Base-by-base conservation (phyloP, 2,329 filamentous ascomycete species). In the Exophiala sp. region DNA sequence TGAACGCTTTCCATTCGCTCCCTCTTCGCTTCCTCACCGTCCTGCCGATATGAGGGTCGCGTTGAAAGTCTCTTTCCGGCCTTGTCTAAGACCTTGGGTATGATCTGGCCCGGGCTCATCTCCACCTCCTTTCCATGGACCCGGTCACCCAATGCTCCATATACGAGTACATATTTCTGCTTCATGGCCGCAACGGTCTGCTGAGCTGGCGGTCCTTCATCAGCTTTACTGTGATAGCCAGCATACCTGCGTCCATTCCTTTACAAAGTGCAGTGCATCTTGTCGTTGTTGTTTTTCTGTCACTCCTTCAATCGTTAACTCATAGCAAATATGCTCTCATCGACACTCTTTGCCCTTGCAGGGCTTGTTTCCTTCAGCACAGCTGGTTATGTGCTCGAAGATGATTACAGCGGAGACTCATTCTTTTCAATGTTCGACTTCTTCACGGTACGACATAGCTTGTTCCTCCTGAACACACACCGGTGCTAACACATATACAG, bases 391-490 rank as follows among this genome's bases (percentile, higher is more conserved):
- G 64, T 68, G 14, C 65, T 81, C 42, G 61, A 74, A 55, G 77
- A 80, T 56, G 74, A 78, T 62, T 79, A 79, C 64, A 70, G 69
- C 42, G 62, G 66, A 34, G 64, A 65, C 45, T 69, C 70, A 54
- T 82, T 81, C 64, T 80, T 81, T 64, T 70, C 75, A 60, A 71
- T 74, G 61, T 81, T 82, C 64, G 62, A 67, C 29, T 82, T 82
- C 67, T 80, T 71, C 60, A 78, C 75, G 6, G 71, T 74, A 66
- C 46, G 71, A 65, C 14, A 41, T 45, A 29, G 7, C n/a, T 38
- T 24, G 32, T 47, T 16, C 4, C 36, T 5, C 3, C 24, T 29
- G 18, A 9, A 5, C 11, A 40, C 18, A 29, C 8, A 24, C 29
- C 29, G 18, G 11, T 32, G 21, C 40, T 52, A 24, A 55, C 33